Conservation (phyloP, 2,329 filamentous ascomycete species). For the Apiospora marii region DNA sequence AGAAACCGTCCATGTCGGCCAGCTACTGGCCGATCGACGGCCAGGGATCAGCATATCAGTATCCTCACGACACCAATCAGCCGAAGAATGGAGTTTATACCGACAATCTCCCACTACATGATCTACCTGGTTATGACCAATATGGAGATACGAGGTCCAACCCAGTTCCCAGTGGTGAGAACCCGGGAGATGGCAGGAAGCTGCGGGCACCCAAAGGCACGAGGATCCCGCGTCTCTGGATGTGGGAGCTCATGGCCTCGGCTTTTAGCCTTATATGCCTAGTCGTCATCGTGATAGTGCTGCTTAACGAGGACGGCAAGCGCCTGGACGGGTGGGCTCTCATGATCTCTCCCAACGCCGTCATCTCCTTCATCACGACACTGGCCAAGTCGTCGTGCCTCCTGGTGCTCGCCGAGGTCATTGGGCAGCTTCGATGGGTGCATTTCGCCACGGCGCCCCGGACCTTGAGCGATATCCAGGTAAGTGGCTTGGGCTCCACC, state of each 20-base stretch:
- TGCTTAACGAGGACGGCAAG: slow-evolving; percentile 28
- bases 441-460: slow-evolving; percentile 25
- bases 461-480: slow-evolving; percentile 24
- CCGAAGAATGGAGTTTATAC: background rate
- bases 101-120: background rate
- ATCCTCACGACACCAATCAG: background rate
- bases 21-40: background rate
- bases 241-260: slow-evolving; percentile 23
- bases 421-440: slow-evolving; percentile 30
- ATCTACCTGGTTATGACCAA: background rate
- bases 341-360: slow-evolving; percentile 29
- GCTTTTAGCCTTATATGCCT: slow-evolving; percentile 23
- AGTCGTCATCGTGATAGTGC: slow-evolving; percentile 26
- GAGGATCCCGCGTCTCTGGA: background rate
- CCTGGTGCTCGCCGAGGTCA: slow-evolving; percentile 27
- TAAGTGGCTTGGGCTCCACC: background rate
- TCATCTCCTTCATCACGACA: slow-evolving; percentile 29
- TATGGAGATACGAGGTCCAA: background rate
- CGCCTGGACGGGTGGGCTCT: slow-evolving; percentile 28
- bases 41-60: background rate
- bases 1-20: background rate
- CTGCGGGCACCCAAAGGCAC: background rate
- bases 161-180: background rate
- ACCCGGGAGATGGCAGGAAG: background rate
- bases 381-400: slow-evolving; percentile 30